Percentiles rank a stretch among this genome's conserved stretches.
These are phyloP conservation scores for Pichia sp. DNA, from an alignment of 1,139 yeast genomes.

Conservation along the genomic window DNA sequence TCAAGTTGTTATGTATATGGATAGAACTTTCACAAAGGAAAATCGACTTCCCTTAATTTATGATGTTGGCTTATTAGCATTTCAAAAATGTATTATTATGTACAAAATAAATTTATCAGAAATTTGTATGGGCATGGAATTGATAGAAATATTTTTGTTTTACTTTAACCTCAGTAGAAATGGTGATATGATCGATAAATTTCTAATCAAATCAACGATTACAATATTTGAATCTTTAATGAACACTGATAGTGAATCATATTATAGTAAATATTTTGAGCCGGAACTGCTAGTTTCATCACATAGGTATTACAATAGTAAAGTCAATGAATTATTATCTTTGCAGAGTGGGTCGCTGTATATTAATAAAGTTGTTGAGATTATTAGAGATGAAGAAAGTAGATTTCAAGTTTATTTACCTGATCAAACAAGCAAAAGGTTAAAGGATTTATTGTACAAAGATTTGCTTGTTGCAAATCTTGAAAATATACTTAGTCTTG, in stretches of 20 bases:
- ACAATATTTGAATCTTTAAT: constrained; percentile 64
- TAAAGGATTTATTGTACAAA: constrained; percentile 51
- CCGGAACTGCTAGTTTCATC: constrained; percentile 54
- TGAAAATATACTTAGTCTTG: constrained; percentile 42
- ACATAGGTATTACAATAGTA: constrained; percentile 45
- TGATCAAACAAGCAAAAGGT: constrained; percentile 44
- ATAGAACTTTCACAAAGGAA: constrained; percentile 78
- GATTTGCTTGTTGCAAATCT: constrained; percentile 59
- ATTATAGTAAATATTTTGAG: constrained; percentile 62
- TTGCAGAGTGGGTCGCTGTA: constrained; percentile 45
- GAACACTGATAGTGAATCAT: constrained; percentile 44
- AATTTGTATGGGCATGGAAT: constrained; percentile 44
- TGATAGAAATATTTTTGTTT: constrained; percentile 46
- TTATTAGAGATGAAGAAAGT: constrained; percentile 54
- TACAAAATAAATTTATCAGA: constrained; percentile 27
- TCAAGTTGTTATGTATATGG: constrained; percentile 80
- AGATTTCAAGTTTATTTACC: constrained; percentile 54
- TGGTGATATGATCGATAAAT: constrained; percentile 49
- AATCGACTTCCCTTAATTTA: constrained; percentile 60
- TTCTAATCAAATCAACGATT: constrained; percentile 54
- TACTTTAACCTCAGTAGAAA: constrained; percentile 57
- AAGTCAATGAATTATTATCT: constrained; percentile 36
- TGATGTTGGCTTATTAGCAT: constrained; percentile 54
- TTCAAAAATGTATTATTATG: constrained; percentile 38
- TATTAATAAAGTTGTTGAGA: constrained; percentile 43